Conservation (phyloP, 1,139 yeast species). For the Zygosaccharomyces sapae region DNA sequence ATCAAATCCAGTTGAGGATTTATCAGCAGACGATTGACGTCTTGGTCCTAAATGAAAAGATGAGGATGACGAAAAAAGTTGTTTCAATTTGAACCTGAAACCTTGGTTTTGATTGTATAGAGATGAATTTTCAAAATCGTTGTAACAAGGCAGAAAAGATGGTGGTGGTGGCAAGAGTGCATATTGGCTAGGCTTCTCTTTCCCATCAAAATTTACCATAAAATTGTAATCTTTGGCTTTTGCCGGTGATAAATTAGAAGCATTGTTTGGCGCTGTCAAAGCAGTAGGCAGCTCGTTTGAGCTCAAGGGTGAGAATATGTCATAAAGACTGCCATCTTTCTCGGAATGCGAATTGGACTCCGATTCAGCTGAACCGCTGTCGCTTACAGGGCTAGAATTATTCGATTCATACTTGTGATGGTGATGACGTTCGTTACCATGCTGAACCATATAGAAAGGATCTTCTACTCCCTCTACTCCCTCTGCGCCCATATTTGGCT, state of each 20-base stretch:
- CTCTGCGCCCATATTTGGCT: too few relatives aligned
- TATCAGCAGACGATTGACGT: constrained; percentile 1
- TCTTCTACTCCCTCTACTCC: too few relatives aligned
- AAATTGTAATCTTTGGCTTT: neutral
- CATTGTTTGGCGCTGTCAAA: constrained; percentile 11
- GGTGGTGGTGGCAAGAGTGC: constrained; percentile 12
- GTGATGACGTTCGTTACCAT: too few relatives aligned
- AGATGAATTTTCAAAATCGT: constrained; percentile 6
- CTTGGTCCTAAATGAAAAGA: neutral
- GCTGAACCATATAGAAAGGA: too few relatives aligned
- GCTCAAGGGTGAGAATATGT: constrained; percentile 13
- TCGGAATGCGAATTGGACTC: neutral
- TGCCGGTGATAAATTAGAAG: neutral
- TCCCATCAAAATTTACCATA: neutral
- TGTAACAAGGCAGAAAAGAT: constrained; percentile 11
- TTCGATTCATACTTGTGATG: neutral
- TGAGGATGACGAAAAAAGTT: neutral
- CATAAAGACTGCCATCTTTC: constrained; percentile 5
- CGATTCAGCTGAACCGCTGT: neutral
- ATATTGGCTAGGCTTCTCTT: neutral
- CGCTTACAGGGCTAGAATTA: neutral
- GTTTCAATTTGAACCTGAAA: constrained; percentile 8
- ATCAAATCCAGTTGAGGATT: constrained; percentile 5
- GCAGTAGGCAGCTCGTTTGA: constrained; percentile 12
- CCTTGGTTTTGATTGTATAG: neutral